Conservation (phyloP, 176 grass and related monocot species). For the Aegilops bicornis region DNA sequence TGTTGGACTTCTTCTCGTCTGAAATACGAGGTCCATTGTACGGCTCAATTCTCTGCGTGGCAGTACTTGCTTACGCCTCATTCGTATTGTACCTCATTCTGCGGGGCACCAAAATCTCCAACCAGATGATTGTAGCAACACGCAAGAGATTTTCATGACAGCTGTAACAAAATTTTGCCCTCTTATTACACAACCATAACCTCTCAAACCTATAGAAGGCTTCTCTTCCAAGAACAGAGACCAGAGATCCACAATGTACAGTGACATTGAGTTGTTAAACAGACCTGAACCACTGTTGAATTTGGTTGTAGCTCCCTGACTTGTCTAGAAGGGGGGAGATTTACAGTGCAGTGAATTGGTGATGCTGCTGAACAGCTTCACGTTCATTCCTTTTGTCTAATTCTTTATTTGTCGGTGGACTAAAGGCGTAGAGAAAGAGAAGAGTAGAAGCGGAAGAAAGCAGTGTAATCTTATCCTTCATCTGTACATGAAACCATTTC, state of each 20-base stretch:
- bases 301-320: neutral
- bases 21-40: conserved; percentile 67
- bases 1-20: conserved; percentile 88
- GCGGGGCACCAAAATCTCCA: conserved; percentile 43
- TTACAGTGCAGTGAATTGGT: conserved; percentile 14
- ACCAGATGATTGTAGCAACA: conserved; percentile 41
- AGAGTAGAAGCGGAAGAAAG: neutral
- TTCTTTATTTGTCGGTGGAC: neutral
- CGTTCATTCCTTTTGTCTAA: neutral
- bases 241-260: conserved; percentile 26
- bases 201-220: conserved; percentile 21
- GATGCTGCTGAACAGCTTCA: neutral
- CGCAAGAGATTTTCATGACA: conserved; percentile 48
- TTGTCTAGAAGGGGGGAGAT: neutral
- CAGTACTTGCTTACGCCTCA: conserved; percentile 45
- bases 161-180: neutral
- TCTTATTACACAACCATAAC: conserved; percentile 18
- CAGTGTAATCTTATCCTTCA: neutral
- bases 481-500: conserved; percentile 3
- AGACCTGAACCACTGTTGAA: neutral
- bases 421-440: conserved; percentile 6
- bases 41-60: conserved; percentile 48
- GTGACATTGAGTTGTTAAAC: conserved; percentile 3
- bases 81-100: conserved; percentile 87
- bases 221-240: neutral